Evolutionary conservation across 73 alveolate genomes (phyloP).

Genomic region (Tetrahymena borealis): DNA sequence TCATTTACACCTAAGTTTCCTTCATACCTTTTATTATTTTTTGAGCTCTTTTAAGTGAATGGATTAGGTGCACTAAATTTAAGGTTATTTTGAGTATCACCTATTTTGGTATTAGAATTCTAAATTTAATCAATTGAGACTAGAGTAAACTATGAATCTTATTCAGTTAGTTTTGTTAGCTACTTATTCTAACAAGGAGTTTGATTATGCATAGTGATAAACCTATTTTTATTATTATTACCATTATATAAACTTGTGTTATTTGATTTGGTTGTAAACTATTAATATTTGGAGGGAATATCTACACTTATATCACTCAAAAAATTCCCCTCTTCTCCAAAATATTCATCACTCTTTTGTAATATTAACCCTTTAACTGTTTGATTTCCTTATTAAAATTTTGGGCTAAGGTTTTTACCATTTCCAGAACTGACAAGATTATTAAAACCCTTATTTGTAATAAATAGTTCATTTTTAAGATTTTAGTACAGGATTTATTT

Average conservation of each 20-base stretch:
- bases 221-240: background rate
- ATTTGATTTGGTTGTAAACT: background rate
- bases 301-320: background rate
- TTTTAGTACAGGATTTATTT: background rate
- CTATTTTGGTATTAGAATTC: background rate
- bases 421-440: background rate
- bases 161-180: background rate
- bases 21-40: background rate
- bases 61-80: background rate
- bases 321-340: background rate
- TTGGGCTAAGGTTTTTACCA: background rate
- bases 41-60: background rate
- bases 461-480: background rate
- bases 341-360: background rate
- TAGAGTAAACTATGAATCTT: background rate
- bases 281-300: background rate
- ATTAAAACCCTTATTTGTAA: background rate
- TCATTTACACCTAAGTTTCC: background rate
- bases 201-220: background rate
- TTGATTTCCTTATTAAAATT: background rate
- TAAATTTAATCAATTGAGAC: background rate
- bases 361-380: background rate
- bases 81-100: background rate
- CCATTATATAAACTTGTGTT: background rate
- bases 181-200: background rate